Evolutionary conservation across 345 rosid genomes (phyloP).

Genomic region (Linum trigynum): DNA sequence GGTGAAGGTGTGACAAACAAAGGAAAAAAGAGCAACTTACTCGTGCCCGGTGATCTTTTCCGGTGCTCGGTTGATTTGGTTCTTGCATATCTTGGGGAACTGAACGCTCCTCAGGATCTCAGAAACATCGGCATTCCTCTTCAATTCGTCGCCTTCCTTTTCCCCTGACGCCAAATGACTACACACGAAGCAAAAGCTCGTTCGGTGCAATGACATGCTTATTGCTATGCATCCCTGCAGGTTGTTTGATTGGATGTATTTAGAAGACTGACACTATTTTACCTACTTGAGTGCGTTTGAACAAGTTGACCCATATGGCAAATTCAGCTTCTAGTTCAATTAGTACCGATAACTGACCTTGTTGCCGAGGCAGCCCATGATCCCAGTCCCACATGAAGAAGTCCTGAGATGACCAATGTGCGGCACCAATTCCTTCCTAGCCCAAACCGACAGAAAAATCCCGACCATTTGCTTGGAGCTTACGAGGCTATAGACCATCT

Average conservation of each 20-base stretch:
- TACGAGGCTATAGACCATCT: conserved; percentile 49
- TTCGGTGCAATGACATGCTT: conserved; percentile 82
- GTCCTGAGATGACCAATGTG: conserved; percentile 79
- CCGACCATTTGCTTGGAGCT: conserved; percentile 97
- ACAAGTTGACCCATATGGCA: not conserved
- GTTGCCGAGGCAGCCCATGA: conserved; percentile 90
- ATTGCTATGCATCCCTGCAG: conserved; percentile 79
- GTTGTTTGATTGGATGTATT: not conserved
- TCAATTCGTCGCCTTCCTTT: conserved; percentile 90
- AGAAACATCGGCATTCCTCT: conserved; percentile 72
- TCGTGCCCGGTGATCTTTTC: conserved; percentile 73
- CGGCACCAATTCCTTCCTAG: conserved; percentile 63
- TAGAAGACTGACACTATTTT: too few relatives aligned
- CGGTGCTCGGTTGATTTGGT: conserved; percentile 42
- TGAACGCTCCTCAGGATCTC: conserved; percentile 72
- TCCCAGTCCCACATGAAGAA: conserved; percentile 79
- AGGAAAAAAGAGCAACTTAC: conserved; percentile 21
- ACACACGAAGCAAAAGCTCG: conserved; percentile 92
- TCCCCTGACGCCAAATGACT: conserved; percentile 95
- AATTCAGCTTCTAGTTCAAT: not conserved
- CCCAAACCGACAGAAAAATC: conserved; percentile 87
- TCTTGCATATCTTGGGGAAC: conserved; percentile 65
- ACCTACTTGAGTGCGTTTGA: too few relatives aligned
- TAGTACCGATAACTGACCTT: conserved; percentile 34
- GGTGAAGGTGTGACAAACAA: not conserved